Conservation (phyloP, 352 stramenopile species). For the Phytophthora sp. region DNA sequence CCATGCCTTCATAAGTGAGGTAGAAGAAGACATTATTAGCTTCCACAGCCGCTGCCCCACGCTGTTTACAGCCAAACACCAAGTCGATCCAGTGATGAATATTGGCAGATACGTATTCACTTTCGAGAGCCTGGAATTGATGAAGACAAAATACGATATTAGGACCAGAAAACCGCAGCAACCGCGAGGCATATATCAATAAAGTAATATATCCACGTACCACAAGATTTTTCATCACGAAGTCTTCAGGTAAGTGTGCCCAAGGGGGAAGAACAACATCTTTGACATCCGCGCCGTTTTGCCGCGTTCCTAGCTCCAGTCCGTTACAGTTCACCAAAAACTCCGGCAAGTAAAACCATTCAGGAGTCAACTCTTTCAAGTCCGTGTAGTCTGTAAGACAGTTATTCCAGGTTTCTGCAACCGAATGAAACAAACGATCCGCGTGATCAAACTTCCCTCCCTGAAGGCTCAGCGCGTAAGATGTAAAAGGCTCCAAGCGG, state of each 20-base stretch:
- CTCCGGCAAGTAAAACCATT: slow-evolving; percentile 94
- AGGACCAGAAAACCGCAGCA: background rate
- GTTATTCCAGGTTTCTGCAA: slow-evolving; percentile 91
- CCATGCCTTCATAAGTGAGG: slow-evolving; percentile 98
- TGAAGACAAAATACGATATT: background rate
- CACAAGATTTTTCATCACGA: slow-evolving; percentile 86
- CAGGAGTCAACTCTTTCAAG: slow-evolving; percentile 93
- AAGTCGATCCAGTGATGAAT: slow-evolving; percentile 92
- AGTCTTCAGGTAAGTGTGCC: slow-evolving; percentile 81
- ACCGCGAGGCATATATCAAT: background rate
- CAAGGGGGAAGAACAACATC: slow-evolving; percentile 96
- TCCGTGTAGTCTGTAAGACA: slow-evolving; percentile 91
- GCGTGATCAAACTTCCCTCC: slow-evolving; percentile 95
- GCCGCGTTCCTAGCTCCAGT: slow-evolving; percentile 78
- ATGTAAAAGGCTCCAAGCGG: slow-evolving; percentile 98
- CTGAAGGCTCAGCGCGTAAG: slow-evolving; percentile 94
- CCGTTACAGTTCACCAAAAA: slow-evolving; percentile 91
- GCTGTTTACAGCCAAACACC: slow-evolving; percentile 79
- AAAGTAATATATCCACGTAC: slow-evolving; percentile 39
- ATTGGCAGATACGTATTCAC: slow-evolving; percentile 82
- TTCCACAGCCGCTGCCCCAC: slow-evolving; percentile 84
- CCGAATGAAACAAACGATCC: slow-evolving; percentile 93
- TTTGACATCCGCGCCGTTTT: slow-evolving; percentile 86
- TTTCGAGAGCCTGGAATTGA: slow-evolving; percentile 72
- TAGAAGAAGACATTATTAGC: slow-evolving; percentile 99